Base-by-base conservation (phyloP, 768 basidiomycete genomes). In the Suillus variegatus region DNA sequence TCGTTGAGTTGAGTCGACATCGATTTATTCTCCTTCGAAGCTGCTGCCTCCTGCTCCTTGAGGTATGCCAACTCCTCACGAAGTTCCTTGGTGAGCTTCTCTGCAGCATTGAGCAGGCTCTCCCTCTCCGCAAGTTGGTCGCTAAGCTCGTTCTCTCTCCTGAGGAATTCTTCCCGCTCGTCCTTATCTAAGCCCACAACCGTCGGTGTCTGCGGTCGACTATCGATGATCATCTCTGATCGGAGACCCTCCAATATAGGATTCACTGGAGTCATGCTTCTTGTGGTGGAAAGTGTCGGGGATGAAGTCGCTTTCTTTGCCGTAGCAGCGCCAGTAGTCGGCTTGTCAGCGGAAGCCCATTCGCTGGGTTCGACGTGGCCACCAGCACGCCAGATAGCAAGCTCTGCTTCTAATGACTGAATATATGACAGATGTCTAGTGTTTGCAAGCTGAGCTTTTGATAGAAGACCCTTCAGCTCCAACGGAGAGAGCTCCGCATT, bases 401-500 rank as follows among this genome's bases (percentile, higher is more conserved):
- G 80, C 77, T 99, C 97, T 9, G 92, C 92, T 78, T 99, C 96
- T 62, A 99, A 83, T 22, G 93, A 86, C 38, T 91, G 85, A 68
- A 97, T 94, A 75, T 96, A 93, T 70, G 92, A 88, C 79, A 94
- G 86, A 72, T 92, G 91, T 20, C 88, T 84, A 4, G 91, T 87
- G 67, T 94, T 93, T 40, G 95, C 90, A 40, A 92, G 82, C 69
- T 96, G 90, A 0, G 97, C 92, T 79, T 97, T 97, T 72, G 89
- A 88, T 67, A 99, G 83, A 43, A 97, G 82, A 13, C 87, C 89
- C 77, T 99, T 99, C 80, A 99, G 91, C 74, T 99, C 97, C 58
- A 95, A 82, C 2, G 97, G 97, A 3, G 97, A 94, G 61, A 99
- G 86, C 77, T 99, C 97, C 62, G 95, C 95, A 77, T 99, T 99